Conservation (phyloP, 2,329 filamentous ascomycete genomes). For the Monosporascus sp. region DNA sequence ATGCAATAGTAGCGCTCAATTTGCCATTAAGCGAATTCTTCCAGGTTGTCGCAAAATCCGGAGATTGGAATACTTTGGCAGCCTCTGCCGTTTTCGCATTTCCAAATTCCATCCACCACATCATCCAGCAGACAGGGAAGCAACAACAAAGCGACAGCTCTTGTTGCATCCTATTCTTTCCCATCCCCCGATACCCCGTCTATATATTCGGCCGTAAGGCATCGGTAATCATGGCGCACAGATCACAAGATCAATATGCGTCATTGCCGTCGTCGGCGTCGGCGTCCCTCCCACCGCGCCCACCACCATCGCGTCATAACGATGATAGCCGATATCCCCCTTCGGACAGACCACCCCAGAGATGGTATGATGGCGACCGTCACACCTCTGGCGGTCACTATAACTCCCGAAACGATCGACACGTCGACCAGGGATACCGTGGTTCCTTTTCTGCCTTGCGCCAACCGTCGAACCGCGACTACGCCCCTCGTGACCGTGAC, state of each 20-base stretch:
- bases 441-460: constrained; percentile 23
- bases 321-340: neutral
- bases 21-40: too few species aligned
- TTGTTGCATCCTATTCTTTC: neutral
- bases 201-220: too few species aligned
- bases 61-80: too few species aligned
- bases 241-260: neutral
- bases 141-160: too few species aligned
- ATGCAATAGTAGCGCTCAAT: too few species aligned
- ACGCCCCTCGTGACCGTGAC: constrained; percentile 5
- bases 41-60: too few species aligned
- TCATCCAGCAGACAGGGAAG: too few species aligned
- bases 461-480: constrained; percentile 7
- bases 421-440: constrained; percentile 2
- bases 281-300: neutral
- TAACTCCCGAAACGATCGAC: neutral
- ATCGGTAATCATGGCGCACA: neutral
- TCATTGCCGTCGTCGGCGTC: neutral
- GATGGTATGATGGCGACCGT: neutral
- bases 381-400: neutral
- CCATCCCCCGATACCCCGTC: neutral
- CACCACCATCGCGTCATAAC: neutral
- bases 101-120: too few species aligned
- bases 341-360: neutral
- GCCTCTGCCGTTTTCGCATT: too few species aligned